These are phyloP conservation scores for Eutrema salsugineum DNA, from an alignment of 441 rosid genomes.

Conservation along the genomic window DNA sequence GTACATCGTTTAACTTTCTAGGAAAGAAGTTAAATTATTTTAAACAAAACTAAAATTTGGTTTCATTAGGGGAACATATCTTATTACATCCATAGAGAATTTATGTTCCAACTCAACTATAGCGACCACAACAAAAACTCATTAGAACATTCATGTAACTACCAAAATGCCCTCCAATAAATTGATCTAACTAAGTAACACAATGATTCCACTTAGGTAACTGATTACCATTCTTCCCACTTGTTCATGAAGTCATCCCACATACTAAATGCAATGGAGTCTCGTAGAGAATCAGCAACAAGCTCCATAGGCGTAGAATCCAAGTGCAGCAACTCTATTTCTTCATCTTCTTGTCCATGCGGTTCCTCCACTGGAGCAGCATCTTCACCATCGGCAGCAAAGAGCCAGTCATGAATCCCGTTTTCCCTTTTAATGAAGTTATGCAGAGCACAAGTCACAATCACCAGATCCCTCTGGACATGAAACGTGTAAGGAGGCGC, in stretches of 20 bases:
- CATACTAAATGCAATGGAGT: slow-evolving; percentile 63
- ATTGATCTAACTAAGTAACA: background rate
- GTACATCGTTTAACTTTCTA: background rate
- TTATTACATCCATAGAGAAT: too few species aligned
- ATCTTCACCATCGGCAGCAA: slow-evolving; percentile 41
- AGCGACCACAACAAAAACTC: background rate
- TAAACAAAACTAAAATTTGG: background rate
- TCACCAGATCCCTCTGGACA: slow-evolving; percentile 85
- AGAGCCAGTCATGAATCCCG: slow-evolving; percentile 64
- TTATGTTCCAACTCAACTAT: background rate
- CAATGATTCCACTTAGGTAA: background rate
- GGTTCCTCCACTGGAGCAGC: slow-evolving; percentile 35
- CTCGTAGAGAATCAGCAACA: slow-evolving; percentile 48
- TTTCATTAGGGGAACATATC: background rate
- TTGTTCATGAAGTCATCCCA: slow-evolving; percentile 78
- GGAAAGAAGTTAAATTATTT: background rate
- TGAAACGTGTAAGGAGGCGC: slow-evolving; percentile 76
- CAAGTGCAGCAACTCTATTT: slow-evolving; percentile 48
- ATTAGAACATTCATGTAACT: background rate
- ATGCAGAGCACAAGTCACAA: slow-evolving; percentile 75
- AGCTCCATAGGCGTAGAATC: slow-evolving; percentile 51
- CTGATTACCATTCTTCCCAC: slow-evolving; percentile 75
- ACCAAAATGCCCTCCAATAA: background rate
- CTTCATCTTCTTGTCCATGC: slow-evolving; percentile 45
- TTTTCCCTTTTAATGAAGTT: slow-evolving; percentile 65